Conservation (phyloP, 208 protist species). For the Trypanosomatidae sp. region DNA sequence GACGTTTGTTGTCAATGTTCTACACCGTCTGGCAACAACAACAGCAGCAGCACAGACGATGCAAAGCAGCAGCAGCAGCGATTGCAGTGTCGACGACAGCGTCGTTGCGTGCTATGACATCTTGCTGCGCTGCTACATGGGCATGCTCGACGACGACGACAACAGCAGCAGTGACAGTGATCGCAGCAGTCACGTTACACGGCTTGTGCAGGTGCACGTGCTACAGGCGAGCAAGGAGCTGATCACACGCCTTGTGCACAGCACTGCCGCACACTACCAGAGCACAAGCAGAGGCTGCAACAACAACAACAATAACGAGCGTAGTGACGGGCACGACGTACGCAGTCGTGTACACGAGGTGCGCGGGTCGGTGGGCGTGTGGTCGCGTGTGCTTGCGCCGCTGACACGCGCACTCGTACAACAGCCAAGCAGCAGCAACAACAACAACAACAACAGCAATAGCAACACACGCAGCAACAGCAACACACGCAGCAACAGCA, state of each 20-base stretch:
- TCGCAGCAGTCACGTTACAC: slow-evolving; percentile 10
- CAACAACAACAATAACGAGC: background rate
- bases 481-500: too few relatives aligned
- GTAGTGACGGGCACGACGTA: too few relatives aligned
- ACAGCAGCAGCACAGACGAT: too few relatives aligned
- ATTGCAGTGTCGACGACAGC: slow-evolving; percentile 11
- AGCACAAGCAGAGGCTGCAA: too few relatives aligned
- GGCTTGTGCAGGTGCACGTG: slow-evolving; percentile 47
- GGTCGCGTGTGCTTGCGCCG: slow-evolving; percentile 52
- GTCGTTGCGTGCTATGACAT: slow-evolving; percentile 41
- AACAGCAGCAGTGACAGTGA: too few relatives aligned
- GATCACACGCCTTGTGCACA: slow-evolving; percentile 31
- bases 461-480: too few relatives aligned
- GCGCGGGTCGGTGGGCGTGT: slow-evolving; percentile 16
- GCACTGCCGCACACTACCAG: background rate
- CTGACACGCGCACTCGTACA: slow-evolving; percentile 39
- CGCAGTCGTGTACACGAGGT: too few relatives aligned
- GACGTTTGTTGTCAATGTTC: too few relatives aligned
- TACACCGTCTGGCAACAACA: too few relatives aligned
- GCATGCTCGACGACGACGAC: too few relatives aligned
- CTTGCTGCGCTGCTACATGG: slow-evolving; percentile 25
- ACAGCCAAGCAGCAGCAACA: too few relatives aligned
- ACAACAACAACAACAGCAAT: too few relatives aligned
- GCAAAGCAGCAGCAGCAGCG: background rate
- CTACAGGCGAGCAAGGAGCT: slow-evolving; percentile 70